Conservation (phyloP, 805 yeast genomes). For the Cyberlindnera amylophila region DNA sequence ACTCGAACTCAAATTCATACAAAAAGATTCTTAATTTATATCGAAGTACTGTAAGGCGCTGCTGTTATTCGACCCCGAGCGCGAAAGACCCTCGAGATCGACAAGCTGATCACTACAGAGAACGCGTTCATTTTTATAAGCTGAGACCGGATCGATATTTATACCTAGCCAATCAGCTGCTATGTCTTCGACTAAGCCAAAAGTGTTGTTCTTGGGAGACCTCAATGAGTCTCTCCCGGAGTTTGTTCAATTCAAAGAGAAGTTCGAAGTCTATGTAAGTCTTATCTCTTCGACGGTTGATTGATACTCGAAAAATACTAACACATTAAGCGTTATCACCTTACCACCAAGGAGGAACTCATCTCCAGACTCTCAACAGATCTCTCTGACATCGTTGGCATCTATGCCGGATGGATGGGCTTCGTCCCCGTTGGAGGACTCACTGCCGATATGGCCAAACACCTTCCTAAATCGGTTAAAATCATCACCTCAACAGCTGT, state of each 20-base stretch:
- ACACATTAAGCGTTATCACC: slow-evolving; percentile 25
- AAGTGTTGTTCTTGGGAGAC: slow-evolving; percentile 41
- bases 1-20: no score
- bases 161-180: no score
- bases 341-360: slow-evolving; percentile 39
- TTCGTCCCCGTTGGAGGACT: slow-evolving; percentile 50
- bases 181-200: slow-evolving; percentile 15
- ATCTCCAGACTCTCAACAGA: slow-evolving; percentile 34
- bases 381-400: slow-evolving; percentile 40
- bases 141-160: no score
- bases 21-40: no score
- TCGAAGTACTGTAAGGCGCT: no score
- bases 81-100: no score
- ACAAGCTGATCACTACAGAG: no score
- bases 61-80: no score
- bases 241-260: slow-evolving; percentile 32
- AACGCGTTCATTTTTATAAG: no score
- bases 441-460: slow-evolving; percentile 37
- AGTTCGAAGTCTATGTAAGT: slow-evolving; percentile 34
- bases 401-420: slow-evolving; percentile 60
- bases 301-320: neutral
- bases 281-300: neutral
- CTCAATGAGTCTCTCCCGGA: slow-evolving; percentile 36
- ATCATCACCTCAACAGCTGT: slow-evolving; percentile 53
- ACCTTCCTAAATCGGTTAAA: slow-evolving; percentile 43